Percentiles rank a stretch among this genome's conserved stretches.
Evolutionary conservation across 2,329 filamentous ascomycete genomes (phyloP).

Genomic region (Trichophyton rubrum): DNA sequence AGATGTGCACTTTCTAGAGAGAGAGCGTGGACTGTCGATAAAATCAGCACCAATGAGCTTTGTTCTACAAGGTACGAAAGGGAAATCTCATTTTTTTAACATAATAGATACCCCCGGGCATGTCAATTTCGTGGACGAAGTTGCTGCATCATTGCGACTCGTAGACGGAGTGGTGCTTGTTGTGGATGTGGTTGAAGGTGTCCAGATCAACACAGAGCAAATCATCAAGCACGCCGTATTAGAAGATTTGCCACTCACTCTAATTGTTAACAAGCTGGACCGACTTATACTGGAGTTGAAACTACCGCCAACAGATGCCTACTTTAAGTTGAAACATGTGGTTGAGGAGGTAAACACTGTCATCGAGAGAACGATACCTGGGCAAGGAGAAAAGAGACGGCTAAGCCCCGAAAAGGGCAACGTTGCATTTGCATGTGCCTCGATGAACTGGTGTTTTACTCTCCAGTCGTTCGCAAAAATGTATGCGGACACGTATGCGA

Average conservation of each 20-base stretch:
- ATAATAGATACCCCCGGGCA: slow-evolving; percentile 93
- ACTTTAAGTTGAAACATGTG: slow-evolving; percentile 98
- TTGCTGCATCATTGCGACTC: slow-evolving; percentile 73
- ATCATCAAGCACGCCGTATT: slow-evolving; percentile 92
- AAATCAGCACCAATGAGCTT: slow-evolving; percentile 93
- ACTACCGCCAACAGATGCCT: slow-evolving; percentile 85
- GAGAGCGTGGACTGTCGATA: slow-evolving; percentile 79
- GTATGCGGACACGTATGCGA: slow-evolving; percentile 81
- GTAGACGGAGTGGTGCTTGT: slow-evolving; percentile 87
- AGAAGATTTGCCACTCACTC: slow-evolving; percentile 73
- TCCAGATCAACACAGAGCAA: slow-evolving; percentile 95
- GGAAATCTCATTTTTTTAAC: slow-evolving; percentile 91
- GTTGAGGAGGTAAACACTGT: slow-evolving; percentile 94
- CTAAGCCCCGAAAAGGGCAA: slow-evolving; percentile 95
- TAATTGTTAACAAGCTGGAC: slow-evolving; percentile 97
- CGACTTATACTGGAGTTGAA: slow-evolving; percentile 87
- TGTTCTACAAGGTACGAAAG: slow-evolving; percentile 72
- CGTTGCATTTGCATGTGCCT: slow-evolving; percentile 88
- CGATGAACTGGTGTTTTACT: slow-evolving; percentile 95
- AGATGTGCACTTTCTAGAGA: slow-evolving; percentile 77
- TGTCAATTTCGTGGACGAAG: slow-evolving; percentile 96
- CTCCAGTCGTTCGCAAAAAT: slow-evolving; percentile 88
- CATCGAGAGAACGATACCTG: slow-evolving; percentile 77
- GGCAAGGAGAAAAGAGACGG: slow-evolving; percentile 63
- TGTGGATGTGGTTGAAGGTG: slow-evolving; percentile 94